Conservation (phyloP, 73 alveolate genomes). For the Blepharisma stoltei region DNA sequence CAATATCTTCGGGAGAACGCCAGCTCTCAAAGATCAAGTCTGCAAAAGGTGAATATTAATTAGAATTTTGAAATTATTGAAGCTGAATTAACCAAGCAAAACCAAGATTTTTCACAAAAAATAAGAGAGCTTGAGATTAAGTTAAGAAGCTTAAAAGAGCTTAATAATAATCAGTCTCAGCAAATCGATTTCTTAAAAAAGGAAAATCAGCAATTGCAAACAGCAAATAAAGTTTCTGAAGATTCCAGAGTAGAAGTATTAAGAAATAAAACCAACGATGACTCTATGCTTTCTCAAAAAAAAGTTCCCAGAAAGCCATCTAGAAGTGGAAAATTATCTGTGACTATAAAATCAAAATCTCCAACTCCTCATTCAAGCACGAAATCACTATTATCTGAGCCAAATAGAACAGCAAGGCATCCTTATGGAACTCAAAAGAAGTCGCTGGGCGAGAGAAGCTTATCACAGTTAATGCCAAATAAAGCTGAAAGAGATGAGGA, state of each 20-base stretch:
- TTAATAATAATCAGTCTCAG: not conserved
- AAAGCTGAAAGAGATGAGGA: conserved; percentile 24
- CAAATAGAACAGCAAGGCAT: too few relatives aligned
- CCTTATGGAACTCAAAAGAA: too few relatives aligned
- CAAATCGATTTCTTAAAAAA: conserved; percentile 11
- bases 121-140: conserved; percentile 5
- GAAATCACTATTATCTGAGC: not conserved
- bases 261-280: not conserved
- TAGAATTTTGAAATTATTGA: not conserved
- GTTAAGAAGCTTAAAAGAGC: not conserved
- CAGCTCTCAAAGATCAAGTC: not conserved
- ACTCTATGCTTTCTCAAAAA: not conserved
- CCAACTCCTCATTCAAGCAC: not conserved
- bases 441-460: too few relatives aligned
- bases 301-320: not conserved
- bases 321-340: not conserved
- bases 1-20: not conserved
- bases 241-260: not conserved
- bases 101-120: not conserved
- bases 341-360: too few relatives aligned
- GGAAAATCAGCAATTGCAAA: not conserved
- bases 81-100: conserved; percentile 14
- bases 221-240: not conserved
- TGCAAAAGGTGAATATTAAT: not conserved
- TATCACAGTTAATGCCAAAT: not conserved